Percentiles rank a stretch among this genome's conserved stretches.
Conservation (phyloP, 2,329 filamentous ascomycete genomes). For the Trichoderma endophyticum region DNA sequence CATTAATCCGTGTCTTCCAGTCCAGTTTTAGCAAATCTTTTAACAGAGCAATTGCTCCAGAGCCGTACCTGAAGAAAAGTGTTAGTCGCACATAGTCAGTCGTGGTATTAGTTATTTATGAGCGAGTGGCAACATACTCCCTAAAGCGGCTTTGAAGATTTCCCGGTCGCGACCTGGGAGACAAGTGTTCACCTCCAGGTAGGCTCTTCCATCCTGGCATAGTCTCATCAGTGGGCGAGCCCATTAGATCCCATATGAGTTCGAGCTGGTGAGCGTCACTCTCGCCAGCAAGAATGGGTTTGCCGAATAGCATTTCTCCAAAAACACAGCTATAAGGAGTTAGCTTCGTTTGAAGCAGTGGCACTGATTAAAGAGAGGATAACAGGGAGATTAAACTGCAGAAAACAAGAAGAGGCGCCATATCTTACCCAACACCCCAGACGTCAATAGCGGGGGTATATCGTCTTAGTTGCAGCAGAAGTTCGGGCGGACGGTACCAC, state of each 20-base stretch:
- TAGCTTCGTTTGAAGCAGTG: slow-evolving; percentile 17
- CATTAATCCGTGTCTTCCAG: slow-evolving; percentile 85
- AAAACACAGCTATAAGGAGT: slow-evolving; percentile 78
- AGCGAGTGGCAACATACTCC: slow-evolving; percentile 48
- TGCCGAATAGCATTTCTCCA: slow-evolving; percentile 93
- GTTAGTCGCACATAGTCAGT: not conserved
- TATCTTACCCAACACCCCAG: slow-evolving; percentile 87
- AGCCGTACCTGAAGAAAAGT: slow-evolving; percentile 48
- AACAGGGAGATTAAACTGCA: not conserved
- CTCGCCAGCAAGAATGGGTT: slow-evolving; percentile 86
- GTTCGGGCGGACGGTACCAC: slow-evolving; percentile 94
- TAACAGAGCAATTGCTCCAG: slow-evolving; percentile 73
- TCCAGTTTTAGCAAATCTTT: slow-evolving; percentile 82
- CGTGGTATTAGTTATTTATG: not conserved
- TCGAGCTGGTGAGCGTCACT: slow-evolving; percentile 88
- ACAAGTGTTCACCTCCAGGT: slow-evolving; percentile 75
- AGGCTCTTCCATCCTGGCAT: slow-evolving; percentile 90
- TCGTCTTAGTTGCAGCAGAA: slow-evolving; percentile 78
- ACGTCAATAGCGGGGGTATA: slow-evolving; percentile 99
- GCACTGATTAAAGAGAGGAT: not conserved
- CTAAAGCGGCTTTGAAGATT: slow-evolving; percentile 72
- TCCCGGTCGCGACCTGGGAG: slow-evolving; percentile 57
- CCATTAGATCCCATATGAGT: slow-evolving; percentile 90
- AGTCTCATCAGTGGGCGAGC: slow-evolving; percentile 79
- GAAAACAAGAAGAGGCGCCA: not conserved